Evolutionary conservation across 352 stramenopile genomes (phyloP), one percentile per base, ranked within the genome.

Genomic region (Phytopythium delawarense): DNA sequence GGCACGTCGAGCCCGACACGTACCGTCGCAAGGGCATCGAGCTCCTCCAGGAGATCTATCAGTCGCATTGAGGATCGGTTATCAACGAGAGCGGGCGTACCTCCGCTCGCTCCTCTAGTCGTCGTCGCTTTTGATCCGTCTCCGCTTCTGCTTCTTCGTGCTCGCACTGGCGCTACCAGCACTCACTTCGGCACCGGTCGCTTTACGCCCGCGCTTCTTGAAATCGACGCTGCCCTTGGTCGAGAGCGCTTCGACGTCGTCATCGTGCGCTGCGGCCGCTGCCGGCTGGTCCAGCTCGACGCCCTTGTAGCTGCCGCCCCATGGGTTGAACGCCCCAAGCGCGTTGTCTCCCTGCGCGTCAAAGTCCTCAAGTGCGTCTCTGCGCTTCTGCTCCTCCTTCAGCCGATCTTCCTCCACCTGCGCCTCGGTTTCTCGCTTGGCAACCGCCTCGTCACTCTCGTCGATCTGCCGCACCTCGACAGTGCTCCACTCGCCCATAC

Each of bases 401-500:
- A 65, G 50, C 34, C 69, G 72, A 1, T 68, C 70, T 13, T 71
- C 70, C 18, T 80, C 75, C 1, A 58, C 70, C 48, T 88, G 74
- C 20, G 64, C 79, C 35, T 86, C 84, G 0, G 70, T 73, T 5
- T 68, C 67, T 44, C 72, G 78, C 46, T 84, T 65, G 1, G 72
- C 82, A 1, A 89, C 64, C n/a, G 72, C 81, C 64, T 88, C 84
- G 0, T 81, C 72, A 15, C 74, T 90, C 61, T 95, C 87, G 45
- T 92, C 84, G 34, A 94, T 87, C 40, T 90, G 69, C 11, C 72
- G 72, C 34, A 95, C 78, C 52, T 78, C 72, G 4, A 95, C 83
- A 3, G 81, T 94, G 53, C 68, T 91, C 87, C 87, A 95, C 54
- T 88, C 79, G 37, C 87, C 81, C 75, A 94, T 94, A 12, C 84